Conservation (phyloP, 2,329 filamentous ascomycete genomes). For the Exserohilum rostratum region DNA sequence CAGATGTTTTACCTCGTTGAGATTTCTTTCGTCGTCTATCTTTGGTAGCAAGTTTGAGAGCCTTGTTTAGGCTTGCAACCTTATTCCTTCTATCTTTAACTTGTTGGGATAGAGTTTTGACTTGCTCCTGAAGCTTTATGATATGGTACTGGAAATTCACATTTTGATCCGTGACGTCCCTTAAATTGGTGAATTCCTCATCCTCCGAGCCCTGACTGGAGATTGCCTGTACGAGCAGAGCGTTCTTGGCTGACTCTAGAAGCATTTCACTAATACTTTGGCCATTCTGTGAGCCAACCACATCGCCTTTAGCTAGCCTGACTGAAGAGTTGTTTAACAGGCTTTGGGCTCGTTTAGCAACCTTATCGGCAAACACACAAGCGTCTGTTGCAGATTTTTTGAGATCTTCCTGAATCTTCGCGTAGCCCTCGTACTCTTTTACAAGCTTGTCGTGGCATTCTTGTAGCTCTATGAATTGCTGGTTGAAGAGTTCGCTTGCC, state of each 20-base stretch:
- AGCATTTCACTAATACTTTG: constrained; percentile 18
- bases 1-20: neutral
- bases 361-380: constrained; percentile 2
- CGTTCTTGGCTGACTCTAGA: constrained; percentile 21
- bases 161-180: constrained; percentile 15
- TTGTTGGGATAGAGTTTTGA: constrained; percentile 7
- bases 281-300: constrained; percentile 1
- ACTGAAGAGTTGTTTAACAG: constrained; percentile 5
- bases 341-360: constrained; percentile 7
- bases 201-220: constrained; percentile 6
- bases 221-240: constrained; percentile 7
- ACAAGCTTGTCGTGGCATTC: constrained; percentile 9
- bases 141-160: constrained; percentile 7
- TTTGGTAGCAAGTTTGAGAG: constrained; percentile 8
- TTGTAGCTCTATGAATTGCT: constrained; percentile 14
- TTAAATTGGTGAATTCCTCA: neutral
- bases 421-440: constrained; percentile 1
- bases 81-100: constrained; percentile 7
- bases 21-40: constrained; percentile 13
- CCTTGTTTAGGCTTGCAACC: constrained; percentile 10
- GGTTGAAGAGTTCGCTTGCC: constrained; percentile 5
- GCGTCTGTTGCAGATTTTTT: neutral
- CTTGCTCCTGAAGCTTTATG: neutral
- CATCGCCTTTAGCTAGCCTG: neutral
- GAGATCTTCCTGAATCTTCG: neutral